Evolutionary conservation across 768 basidiomycete genomes (phyloP), one percentile per base, ranked within the genome.

Genomic region (Auriscalpium orientale): DNA sequence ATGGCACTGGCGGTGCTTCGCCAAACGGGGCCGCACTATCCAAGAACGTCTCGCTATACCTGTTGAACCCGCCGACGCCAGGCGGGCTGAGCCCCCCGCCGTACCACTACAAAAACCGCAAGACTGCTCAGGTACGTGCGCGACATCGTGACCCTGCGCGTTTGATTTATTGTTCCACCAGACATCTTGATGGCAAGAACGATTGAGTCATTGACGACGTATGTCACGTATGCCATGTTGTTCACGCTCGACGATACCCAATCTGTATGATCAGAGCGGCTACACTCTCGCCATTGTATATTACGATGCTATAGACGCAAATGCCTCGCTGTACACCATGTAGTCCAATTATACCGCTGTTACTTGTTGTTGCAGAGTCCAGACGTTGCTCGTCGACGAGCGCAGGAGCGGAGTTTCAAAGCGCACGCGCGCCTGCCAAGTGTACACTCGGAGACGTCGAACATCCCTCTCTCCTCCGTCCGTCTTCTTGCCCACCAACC

Each of bases 11-110:
- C 40, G 15, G 15, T 18, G 13, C 40, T 13, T 18, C 40, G 18
- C 13, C 48, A 37, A 51, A 36, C 10, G 58, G 56, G 11, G 11
- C 51, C 2, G 58, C 51, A 21, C 2, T 48, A 8, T 49, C 53
- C 35, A 50, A 56, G 50, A 18, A 58, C 13, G 51, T 53, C 18
- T 49, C 59, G 22, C 56, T 51, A 7, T 61, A 60, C 49, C 51
- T 35, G 51, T 50, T 58, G 56, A 1, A 51, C 9, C 50, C 59
- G 11, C 61, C 61, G 33, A 28, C 44, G 22, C 61, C 59, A 3
- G 61, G 61, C 9, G 61, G 61, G 8, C 61, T 62, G 45, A 62
- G 61, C 35, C 61, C 61, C 22, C 61, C 61, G 1, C 61, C 61
- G 46, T 56, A 50, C 21, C 59, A 45, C 48, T 62, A 60, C 53